These are phyloP conservation scores for Earliella scabrosa DNA, from an alignment of 1,284 basidiomycete species.

Conservation along the genomic window DNA sequence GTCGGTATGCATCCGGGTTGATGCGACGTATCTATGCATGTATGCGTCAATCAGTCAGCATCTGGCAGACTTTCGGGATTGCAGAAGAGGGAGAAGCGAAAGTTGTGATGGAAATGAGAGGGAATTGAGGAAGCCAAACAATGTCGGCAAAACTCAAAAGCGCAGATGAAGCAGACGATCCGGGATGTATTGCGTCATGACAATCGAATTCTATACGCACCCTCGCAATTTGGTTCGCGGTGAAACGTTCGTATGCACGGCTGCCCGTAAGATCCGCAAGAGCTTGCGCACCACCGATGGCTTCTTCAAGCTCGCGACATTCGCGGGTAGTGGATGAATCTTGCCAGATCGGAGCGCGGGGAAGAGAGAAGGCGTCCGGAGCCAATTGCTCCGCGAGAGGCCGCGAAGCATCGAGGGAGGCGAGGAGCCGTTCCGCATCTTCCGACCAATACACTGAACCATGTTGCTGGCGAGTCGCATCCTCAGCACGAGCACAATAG, in stretches of 20 bases:
- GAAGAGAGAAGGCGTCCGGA: slow-evolving; percentile 71
- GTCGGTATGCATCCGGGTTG: slow-evolving; percentile 63
- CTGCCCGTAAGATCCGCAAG: slow-evolving; percentile 83
- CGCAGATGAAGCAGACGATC: not conserved
- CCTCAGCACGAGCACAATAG: not conserved
- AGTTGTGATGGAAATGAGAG: not conserved
- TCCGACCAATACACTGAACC: slow-evolving; percentile 88
- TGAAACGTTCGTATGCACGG: slow-evolving; percentile 88
- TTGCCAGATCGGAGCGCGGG: slow-evolving; percentile 88
- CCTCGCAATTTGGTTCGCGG: slow-evolving; percentile 83
- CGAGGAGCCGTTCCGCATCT: slow-evolving; percentile 57
- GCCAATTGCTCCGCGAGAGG: slow-evolving; percentile 59
- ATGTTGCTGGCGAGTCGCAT: slow-evolving; percentile 72
- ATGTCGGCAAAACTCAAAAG: no score
- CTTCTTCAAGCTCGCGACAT: slow-evolving; percentile 71
- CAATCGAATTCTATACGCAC: slow-evolving; percentile 45
- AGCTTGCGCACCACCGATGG: slow-evolving; percentile 69
- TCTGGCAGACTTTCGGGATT: not conserved
- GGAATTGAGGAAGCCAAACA: no score
- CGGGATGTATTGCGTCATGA: not conserved
- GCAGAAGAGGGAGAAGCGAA: not conserved
- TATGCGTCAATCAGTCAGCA: slow-evolving; percentile 7
- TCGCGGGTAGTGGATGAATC: slow-evolving; percentile 85
- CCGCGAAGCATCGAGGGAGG: slow-evolving; percentile 54
- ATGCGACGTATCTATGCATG: slow-evolving; percentile 56